Conservation (phyloP, 768 basidiomycete genomes). For the Kwoniella newhampshirensis region DNA sequence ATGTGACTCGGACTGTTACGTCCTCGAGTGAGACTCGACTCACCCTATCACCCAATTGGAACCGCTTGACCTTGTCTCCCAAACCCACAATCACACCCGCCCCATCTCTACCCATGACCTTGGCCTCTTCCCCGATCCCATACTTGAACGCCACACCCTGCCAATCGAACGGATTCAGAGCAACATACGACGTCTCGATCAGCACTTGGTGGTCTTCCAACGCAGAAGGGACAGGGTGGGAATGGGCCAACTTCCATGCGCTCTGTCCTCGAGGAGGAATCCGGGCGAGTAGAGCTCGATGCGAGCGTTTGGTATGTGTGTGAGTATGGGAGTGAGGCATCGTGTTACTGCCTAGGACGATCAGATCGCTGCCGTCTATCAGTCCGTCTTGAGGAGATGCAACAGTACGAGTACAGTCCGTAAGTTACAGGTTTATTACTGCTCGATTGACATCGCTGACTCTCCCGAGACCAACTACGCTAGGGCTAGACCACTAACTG, state of each 20-base stretch:
- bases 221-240: slow-evolving; percentile 22
- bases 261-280: slow-evolving; percentile 19
- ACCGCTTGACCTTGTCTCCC: slow-evolving; percentile 23
- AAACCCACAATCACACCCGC: slow-evolving; percentile 26
- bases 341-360: too few species aligned
- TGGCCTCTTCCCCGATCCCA: slow-evolving; percentile 24
- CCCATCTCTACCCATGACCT: slow-evolving; percentile 40
- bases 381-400: too few species aligned
- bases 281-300: slow-evolving; percentile 31
- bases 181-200: slow-evolving; percentile 30
- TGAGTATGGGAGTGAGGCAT: background rate
- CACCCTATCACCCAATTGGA: slow-evolving; percentile 33
- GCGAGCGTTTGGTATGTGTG: background rate
- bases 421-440: too few species aligned
- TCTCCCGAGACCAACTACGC: too few species aligned
- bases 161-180: slow-evolving; percentile 40
- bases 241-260: slow-evolving; percentile 25
- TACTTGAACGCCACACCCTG: slow-evolving; percentile 31
- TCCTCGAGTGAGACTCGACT: slow-evolving; percentile 13
- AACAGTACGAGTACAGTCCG: too few species aligned
- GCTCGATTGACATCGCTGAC: too few species aligned
- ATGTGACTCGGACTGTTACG: background rate
- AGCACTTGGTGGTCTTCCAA: slow-evolving; percentile 19
- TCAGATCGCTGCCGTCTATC: too few species aligned
- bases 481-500: too few species aligned